phyloP scores from a whole-genome alignment of 805 yeast genomes.

The Candida schatavii region DNA sequence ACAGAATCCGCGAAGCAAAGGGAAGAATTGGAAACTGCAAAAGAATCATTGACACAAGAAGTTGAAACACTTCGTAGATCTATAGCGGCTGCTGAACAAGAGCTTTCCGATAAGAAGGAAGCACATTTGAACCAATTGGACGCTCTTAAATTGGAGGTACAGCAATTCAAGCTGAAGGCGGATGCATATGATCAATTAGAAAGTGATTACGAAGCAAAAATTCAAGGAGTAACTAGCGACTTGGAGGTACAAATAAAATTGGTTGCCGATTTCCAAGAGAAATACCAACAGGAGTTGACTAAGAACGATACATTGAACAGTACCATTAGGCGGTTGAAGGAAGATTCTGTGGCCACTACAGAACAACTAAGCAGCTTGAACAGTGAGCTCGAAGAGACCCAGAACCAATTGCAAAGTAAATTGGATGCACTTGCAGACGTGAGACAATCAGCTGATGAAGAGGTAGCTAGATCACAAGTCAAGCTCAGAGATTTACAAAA shows the following conservation, averaged over 20 bases:
- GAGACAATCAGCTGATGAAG: conserved; percentile 22
- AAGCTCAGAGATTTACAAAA: conserved; percentile 55
- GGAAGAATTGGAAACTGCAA: conserved; percentile 17
- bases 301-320: conserved; percentile 52
- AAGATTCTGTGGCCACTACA: conserved; percentile 14
- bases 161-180: conserved; percentile 27
- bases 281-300: conserved; percentile 54
- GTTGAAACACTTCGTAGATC: conserved; percentile 14
- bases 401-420: conserved; percentile 13
- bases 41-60: conserved; percentile 14
- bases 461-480: conserved; percentile 39
- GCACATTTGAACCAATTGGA: conserved; percentile 23
- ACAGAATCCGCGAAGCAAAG: conserved; percentile 24
- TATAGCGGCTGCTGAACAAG: conserved; percentile 24
- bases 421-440: conserved; percentile 21
- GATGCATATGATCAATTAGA: conserved; percentile 32
- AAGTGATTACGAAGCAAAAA: conserved; percentile 28
- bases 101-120: conserved; percentile 17
- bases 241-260: conserved; percentile 42
- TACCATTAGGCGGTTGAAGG: conserved; percentile 19
- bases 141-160: conserved; percentile 21
- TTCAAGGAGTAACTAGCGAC: conserved; percentile 27
- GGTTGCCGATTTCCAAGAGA: conserved; percentile 48
- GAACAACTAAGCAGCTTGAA: conserved; percentile 9
- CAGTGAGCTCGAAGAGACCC: conserved; percentile 9